Evolutionary conservation across 768 basidiomycete species (phyloP).

Genomic region (Leccinum rimulosum): DNA sequence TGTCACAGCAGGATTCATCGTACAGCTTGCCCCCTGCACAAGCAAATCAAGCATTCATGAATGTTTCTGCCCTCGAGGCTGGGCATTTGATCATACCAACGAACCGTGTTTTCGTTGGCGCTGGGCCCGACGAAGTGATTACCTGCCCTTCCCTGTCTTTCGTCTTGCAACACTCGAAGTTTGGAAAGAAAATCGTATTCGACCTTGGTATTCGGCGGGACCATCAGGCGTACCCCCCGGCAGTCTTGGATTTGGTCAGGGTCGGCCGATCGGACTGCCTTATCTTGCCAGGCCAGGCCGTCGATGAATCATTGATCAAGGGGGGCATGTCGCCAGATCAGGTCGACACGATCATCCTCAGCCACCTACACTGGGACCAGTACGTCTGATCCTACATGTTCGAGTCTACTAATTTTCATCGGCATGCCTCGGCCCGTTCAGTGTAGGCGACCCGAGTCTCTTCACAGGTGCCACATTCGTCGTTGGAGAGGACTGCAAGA

Average conservation of each 20-base stretch:
- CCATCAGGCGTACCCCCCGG: constrained; percentile 38
- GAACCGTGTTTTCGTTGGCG: background rate
- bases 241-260: constrained; percentile 23
- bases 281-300: constrained; percentile 30
- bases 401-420: background rate
- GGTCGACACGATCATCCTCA: constrained; percentile 43
- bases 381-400: background rate
- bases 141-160: constrained; percentile 36
- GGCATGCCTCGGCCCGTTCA: background rate
- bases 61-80: constrained; percentile 55
- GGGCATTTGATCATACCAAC: constrained; percentile 26
- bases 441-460: constrained; percentile 40
- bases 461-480: constrained; percentile 47
- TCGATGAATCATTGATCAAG: constrained; percentile 44
- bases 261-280: background rate
- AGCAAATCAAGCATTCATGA: constrained; percentile 46
- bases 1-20: background rate
- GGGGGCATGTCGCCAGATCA: constrained; percentile 45
- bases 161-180: constrained; percentile 46
- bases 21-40: constrained; percentile 6
- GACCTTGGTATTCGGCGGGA: constrained; percentile 55
- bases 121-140: background rate
- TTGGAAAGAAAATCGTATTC: constrained; percentile 42
- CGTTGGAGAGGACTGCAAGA: constrained; percentile 39
- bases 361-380: constrained; percentile 53